A percentile compares a stretch with the other conserved stretches of the same genome.
Evolutionary conservation across 805 yeast species (phyloP).

Genomic region (Deakozyma indianensis): DNA sequence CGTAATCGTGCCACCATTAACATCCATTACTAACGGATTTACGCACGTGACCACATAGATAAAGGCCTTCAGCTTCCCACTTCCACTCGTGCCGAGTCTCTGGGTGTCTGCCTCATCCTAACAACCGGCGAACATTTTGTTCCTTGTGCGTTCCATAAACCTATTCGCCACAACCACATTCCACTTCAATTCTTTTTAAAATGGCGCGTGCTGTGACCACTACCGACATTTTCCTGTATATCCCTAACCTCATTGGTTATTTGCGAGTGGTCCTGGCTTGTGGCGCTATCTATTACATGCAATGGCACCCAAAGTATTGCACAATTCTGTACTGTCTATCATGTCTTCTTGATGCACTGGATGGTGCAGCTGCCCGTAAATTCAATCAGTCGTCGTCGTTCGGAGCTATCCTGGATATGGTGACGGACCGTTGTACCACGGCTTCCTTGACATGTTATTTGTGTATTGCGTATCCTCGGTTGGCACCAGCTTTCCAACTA

Average conservation of each 20-base stretch:
- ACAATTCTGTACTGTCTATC: slow-evolving; percentile 69
- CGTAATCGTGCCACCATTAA: no score
- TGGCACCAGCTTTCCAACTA: slow-evolving; percentile 61
- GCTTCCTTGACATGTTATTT: slow-evolving; percentile 81
- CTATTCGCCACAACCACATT: no score
- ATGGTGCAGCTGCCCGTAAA: slow-evolving; percentile 87
- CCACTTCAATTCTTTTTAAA: no score
- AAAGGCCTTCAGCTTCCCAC: no score
- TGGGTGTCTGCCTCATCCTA: no score
- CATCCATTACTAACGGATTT: no score
- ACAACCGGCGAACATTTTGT: no score
- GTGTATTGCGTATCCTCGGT: slow-evolving; percentile 63
- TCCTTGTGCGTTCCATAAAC: no score
- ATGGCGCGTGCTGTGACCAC: slow-evolving; percentile 23
- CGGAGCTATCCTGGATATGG: slow-evolving; percentile 98
- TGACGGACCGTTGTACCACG: slow-evolving; percentile 95
- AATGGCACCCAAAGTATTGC: slow-evolving; percentile 66
- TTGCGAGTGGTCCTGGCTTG: slow-evolving; percentile 70
- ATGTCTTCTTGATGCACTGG: slow-evolving; percentile 88
- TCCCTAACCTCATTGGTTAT: slow-evolving; percentile 89
- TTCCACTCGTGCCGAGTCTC: no score
- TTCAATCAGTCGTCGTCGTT: slow-evolving; percentile 79
- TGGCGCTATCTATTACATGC: slow-evolving; percentile 70
- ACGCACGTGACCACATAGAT: no score
- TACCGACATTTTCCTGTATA: slow-evolving; percentile 52